Evolutionary conservation across 2,329 filamentous ascomycete species (phyloP).

Genomic region (Fonsecaea monophora): DNA sequence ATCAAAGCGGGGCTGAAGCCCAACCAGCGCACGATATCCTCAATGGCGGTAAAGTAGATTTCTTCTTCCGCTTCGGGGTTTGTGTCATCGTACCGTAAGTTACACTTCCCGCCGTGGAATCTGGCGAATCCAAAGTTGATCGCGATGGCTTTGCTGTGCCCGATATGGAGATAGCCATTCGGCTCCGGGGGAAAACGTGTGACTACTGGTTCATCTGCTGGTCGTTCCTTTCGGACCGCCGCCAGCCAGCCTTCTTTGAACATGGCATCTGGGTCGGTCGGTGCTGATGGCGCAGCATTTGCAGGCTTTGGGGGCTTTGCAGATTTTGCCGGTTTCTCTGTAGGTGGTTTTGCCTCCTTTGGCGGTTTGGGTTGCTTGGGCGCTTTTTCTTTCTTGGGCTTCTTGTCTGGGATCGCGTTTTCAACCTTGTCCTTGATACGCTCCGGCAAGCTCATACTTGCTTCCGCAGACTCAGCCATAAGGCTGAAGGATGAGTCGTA

Average conservation of each 20-base stretch:
- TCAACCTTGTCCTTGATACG: constrained; percentile 49
- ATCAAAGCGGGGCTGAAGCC: constrained; percentile 79
- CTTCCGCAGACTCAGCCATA: constrained; percentile 36
- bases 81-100: constrained; percentile 88
- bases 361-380: constrained; percentile 50
- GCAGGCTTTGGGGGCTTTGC: constrained; percentile 39
- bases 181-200: constrained; percentile 86
- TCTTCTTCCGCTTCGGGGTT: constrained; percentile 94
- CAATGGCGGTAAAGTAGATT: constrained; percentile 85
- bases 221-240: constrained; percentile 73
- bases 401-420: constrained; percentile 41
- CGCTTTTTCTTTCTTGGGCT: constrained; percentile 45
- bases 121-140: constrained; percentile 96
- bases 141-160: constrained; percentile 93
- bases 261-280: constrained; percentile 66
- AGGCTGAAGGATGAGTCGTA: background rate
- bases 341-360: constrained; percentile 43
- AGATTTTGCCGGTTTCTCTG: constrained; percentile 39
- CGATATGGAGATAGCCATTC: constrained; percentile 92
- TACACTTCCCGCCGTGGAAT: constrained; percentile 78
- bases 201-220: constrained; percentile 59
- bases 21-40: constrained; percentile 86
- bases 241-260: constrained; percentile 80
- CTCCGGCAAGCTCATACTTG: constrained; percentile 34
- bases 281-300: constrained; percentile 41